phyloP scores from a whole-genome alignment of 1,284 basidiomycete species.

The Trichosporon inkin region DNA sequence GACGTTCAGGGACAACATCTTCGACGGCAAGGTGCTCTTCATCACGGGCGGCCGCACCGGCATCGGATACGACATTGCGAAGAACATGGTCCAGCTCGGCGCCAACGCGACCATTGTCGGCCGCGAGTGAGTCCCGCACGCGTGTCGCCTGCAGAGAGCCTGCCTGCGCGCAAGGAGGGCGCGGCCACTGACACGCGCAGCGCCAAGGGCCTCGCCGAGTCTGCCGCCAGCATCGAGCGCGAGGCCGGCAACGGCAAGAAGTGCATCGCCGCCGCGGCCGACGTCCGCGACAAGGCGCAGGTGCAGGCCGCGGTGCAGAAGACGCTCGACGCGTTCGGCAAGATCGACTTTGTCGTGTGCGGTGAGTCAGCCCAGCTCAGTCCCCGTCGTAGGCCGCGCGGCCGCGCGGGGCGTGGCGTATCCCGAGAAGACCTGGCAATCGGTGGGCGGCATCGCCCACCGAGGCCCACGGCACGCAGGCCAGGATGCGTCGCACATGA shows the following conservation, averaged over 20 bases:
- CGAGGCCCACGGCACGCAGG: no score
- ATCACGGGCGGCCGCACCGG: conserved; percentile 82
- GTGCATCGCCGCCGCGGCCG: conserved; percentile 73
- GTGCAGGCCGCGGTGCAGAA: conserved; percentile 71
- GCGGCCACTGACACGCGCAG: conserved; percentile 51
- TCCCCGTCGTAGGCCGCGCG: neutral
- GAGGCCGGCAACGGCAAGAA: conserved; percentile 58
- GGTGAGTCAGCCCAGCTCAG: conserved; percentile 57
- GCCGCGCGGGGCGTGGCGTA: no score
- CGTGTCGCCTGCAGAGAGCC: neutral
- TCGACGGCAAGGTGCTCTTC: conserved; percentile 78
- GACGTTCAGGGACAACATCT: conserved; percentile 17
- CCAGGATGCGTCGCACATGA: neutral
- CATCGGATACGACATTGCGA: conserved; percentile 85
- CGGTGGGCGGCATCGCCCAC: neutral
- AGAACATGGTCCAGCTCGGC: conserved; percentile 81
- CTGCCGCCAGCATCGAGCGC: conserved; percentile 67
- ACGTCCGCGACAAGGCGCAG: conserved; percentile 73
- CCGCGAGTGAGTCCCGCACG: conserved; percentile 61
- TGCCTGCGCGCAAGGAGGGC: neutral
- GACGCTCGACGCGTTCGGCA: conserved; percentile 72
- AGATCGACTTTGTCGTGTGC: conserved; percentile 92
- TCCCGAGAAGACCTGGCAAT: neutral
- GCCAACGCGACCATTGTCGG: conserved; percentile 77
- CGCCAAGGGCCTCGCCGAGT: conserved; percentile 65